phyloP scores from a whole-genome alignment of 1,284 basidiomycete genomes.

The Apiotrichum domesticum region DNA sequence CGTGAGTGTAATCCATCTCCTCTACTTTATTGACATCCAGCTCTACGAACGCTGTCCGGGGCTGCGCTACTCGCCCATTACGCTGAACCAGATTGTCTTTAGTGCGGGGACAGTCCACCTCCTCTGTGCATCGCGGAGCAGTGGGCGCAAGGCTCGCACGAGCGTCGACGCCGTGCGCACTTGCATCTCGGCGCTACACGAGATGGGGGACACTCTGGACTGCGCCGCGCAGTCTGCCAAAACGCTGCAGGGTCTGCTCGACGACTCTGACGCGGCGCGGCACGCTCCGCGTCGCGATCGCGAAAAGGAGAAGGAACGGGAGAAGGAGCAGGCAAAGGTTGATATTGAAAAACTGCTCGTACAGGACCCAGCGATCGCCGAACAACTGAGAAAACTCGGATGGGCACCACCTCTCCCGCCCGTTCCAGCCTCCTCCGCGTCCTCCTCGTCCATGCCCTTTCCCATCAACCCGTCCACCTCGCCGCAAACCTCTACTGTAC shows the following conservation, averaged over 20 bases:
- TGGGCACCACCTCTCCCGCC: constrained; percentile 14
- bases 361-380: constrained; percentile 12
- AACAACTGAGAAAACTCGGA: constrained; percentile 16
- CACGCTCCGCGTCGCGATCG: not conserved
- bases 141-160: constrained; percentile 10
- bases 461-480: not conserved
- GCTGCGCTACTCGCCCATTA: constrained; percentile 29
- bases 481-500: not conserved
- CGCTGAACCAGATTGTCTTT: constrained; percentile 29
- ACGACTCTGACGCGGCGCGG: constrained; percentile 7
- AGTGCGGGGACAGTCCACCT: constrained; percentile 31
- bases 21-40: not conserved
- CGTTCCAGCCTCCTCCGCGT: not conserved
- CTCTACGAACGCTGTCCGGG: constrained; percentile 26
- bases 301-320: not conserved
- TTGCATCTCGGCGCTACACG: constrained; percentile 18
- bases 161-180: constrained; percentile 14
- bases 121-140: constrained; percentile 21
- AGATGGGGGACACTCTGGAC: constrained; percentile 18
- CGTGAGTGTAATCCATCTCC: not conserved
- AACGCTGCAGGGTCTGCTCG: constrained; percentile 10
- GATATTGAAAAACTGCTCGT: constrained; percentile 12
- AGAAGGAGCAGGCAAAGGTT: not conserved
- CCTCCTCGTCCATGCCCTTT: not conserved
- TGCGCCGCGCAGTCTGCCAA: constrained; percentile 8